Evolutionary conservation across 1,284 basidiomycete genomes (phyloP).

Genomic region (Cystobasidiaceae sp.): DNA sequence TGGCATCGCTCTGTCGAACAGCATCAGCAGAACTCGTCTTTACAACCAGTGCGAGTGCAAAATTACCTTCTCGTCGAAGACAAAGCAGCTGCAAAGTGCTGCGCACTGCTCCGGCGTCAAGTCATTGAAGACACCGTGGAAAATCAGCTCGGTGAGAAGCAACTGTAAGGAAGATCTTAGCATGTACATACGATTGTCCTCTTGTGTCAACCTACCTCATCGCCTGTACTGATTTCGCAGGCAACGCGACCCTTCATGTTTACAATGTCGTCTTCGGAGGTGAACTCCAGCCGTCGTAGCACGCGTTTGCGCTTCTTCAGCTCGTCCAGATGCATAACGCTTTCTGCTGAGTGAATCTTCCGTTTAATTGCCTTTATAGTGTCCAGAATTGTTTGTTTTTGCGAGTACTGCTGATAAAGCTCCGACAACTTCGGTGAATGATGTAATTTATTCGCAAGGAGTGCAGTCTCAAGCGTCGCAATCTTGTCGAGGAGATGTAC

Average conservation of each 20-base stretch:
- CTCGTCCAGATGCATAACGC: constrained; percentile 92
- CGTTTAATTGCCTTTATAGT: constrained; percentile 72
- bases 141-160: constrained; percentile 91
- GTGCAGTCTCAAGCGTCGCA: constrained; percentile 71
- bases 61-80: constrained; percentile 79
- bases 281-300: constrained; percentile 84
- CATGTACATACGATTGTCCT: not conserved
- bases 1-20: constrained; percentile 69
- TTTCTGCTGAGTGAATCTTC: constrained; percentile 80
- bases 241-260: constrained; percentile 98
- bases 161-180: constrained; percentile 47
- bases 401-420: constrained; percentile 71
- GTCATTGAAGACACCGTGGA: constrained; percentile 92
- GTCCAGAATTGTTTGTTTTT: constrained; percentile 67
- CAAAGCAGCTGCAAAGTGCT: constrained; percentile 88
- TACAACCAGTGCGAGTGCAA: constrained; percentile 50
- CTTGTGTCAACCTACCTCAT: constrained; percentile 56
- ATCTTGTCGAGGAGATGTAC: constrained; percentile 82
- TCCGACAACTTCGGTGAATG: constrained; percentile 67
- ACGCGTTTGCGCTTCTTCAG: constrained; percentile 94
- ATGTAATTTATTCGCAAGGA: constrained; percentile 69
- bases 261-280: constrained; percentile 81
- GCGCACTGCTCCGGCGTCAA: constrained; percentile 88
- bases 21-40: not conserved
- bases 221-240: constrained; percentile 96